Evolutionary conservation across 2,329 filamentous ascomycete genomes (phyloP).

Genomic region (Penicillium hordei): DNA sequence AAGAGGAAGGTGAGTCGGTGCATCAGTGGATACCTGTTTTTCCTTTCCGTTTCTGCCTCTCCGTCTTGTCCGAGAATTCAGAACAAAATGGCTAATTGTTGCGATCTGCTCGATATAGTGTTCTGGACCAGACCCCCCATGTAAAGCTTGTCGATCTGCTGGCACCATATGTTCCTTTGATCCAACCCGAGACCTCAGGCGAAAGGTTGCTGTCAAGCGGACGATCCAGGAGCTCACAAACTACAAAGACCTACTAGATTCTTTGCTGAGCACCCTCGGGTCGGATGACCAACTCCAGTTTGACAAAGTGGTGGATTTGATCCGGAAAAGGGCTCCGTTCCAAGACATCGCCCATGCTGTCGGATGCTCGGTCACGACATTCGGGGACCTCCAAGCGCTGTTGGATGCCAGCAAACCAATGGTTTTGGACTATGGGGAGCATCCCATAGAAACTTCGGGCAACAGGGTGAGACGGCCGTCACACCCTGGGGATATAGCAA

Average conservation of each 20-base stretch:
- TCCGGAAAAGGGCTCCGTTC: constrained; percentile 30
- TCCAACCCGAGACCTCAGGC: constrained; percentile 36
- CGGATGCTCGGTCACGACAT: constrained; percentile 17
- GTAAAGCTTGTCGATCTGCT: constrained; percentile 35
- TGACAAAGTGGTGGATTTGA: constrained; percentile 28
- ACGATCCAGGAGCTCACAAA: constrained; percentile 37
- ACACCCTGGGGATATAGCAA: constrained; percentile 7
- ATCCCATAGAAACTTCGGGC: not conserved
- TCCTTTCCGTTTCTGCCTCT: not conserved
- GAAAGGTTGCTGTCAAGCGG: constrained; percentile 39
- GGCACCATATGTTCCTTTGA: constrained; percentile 38
- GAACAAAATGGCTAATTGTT: constrained; percentile 2
- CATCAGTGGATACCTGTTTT: not conserved
- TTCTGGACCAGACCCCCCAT: constrained; percentile 37
- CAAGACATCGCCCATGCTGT: constrained; percentile 29
- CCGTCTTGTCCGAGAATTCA: not conserved
- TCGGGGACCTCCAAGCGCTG: constrained; percentile 16
- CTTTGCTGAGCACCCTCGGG: constrained; percentile 32
- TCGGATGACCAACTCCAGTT: constrained; percentile 25
- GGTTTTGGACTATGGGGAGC: constrained; percentile 12
- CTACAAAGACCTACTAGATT: constrained; percentile 34
- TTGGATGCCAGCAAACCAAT: constrained; percentile 7
- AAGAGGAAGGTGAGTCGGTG: constrained; percentile 35
- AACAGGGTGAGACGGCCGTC: constrained; percentile 9
- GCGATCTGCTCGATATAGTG: constrained; percentile 28